A percentile compares a stretch with the other conserved stretches of the same genome.
These are phyloP conservation scores for Acanthamoeba divionensis DNA, from an alignment of 208 protist genomes.

Conservation along the genomic window DNA sequence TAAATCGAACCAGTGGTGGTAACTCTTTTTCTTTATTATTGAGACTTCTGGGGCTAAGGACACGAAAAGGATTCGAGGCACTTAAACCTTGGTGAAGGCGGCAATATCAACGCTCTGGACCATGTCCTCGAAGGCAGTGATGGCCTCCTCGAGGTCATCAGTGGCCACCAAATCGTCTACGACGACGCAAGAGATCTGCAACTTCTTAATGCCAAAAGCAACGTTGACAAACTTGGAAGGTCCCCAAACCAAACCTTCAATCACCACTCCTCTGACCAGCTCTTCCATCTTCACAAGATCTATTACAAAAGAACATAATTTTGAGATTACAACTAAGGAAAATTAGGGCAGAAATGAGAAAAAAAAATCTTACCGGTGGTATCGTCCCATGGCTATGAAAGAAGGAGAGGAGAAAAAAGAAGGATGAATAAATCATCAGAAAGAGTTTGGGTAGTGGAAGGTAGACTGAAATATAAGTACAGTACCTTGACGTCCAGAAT, in stretches of 20 bases:
- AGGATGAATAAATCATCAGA: no score
- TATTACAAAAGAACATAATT: background rate
- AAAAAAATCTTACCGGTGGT: conserved; percentile 70
- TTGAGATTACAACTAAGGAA: no score
- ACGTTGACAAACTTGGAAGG: conserved; percentile 87
- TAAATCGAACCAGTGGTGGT: no score
- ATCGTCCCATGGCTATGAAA: conserved; percentile 92
- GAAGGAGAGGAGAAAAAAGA: no score
- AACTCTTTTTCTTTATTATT: no score
- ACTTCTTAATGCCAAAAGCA: conserved; percentile 91
- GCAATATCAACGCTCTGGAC: conserved; percentile 93
- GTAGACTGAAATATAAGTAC: no score
- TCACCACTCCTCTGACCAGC: conserved; percentile 86
- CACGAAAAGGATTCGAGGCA: no score
- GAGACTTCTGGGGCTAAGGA: no score
- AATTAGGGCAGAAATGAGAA: background rate
- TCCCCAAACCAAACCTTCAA: conserved; percentile 91
- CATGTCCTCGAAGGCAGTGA: conserved; percentile 89
- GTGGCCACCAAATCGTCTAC: conserved; percentile 91
- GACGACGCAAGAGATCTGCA: conserved; percentile 90
- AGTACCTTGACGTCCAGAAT: conserved; percentile 93
- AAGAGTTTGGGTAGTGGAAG: no score
- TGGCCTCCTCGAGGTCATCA: conserved; percentile 90
- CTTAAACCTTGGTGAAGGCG: conserved; percentile 93
- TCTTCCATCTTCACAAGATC: conserved; percentile 86